Evolutionary conservation across 495 filamentous ascomycete genomes (phyloP).

Genomic region (Penicillium subrubescens): DNA sequence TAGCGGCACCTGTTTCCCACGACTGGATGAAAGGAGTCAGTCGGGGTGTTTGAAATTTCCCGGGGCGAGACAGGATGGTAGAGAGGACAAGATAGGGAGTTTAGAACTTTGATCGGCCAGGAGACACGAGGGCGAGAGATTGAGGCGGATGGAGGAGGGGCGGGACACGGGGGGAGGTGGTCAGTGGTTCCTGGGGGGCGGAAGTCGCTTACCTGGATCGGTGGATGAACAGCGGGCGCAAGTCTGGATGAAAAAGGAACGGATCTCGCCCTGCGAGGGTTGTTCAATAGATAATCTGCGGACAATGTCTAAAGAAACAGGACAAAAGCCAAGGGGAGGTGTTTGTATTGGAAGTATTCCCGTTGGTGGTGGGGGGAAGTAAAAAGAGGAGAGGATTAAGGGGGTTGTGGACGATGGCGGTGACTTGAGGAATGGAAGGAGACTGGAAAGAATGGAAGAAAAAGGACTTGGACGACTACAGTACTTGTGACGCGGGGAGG

Average conservation of each 20-base stretch:
- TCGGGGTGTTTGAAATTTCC: not conserved
- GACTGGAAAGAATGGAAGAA: not conserved
- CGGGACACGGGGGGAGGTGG: not conserved
- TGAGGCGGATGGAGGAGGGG: constrained; percentile 2
- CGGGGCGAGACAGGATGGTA: not conserved
- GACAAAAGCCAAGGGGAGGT: constrained; percentile 3
- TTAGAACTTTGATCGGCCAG: not conserved
- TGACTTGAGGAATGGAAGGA: not conserved
- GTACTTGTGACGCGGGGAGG: not conserved
- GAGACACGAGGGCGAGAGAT: not conserved
- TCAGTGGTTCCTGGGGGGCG: not conserved
- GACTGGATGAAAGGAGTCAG: constrained; percentile 1
- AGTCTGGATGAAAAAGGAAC: constrained; percentile 14
- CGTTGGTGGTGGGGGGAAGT: constrained; percentile 10
- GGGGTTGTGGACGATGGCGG: constrained; percentile 8
- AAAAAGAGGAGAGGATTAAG: constrained; percentile 16
- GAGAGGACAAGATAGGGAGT: not conserved
- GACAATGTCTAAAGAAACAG: not conserved
- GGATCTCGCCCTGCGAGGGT: constrained; percentile 35
- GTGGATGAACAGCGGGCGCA: constrained; percentile 5
- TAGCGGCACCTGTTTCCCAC: constrained; percentile 7
- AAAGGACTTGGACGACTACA: not conserved
- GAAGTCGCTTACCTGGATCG: constrained; percentile 9
- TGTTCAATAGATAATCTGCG: constrained; percentile 14
- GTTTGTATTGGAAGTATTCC: constrained; percentile 1